Base-by-base conservation (phyloP, 768 basidiomycete species). In the Harrya chromipes region DNA sequence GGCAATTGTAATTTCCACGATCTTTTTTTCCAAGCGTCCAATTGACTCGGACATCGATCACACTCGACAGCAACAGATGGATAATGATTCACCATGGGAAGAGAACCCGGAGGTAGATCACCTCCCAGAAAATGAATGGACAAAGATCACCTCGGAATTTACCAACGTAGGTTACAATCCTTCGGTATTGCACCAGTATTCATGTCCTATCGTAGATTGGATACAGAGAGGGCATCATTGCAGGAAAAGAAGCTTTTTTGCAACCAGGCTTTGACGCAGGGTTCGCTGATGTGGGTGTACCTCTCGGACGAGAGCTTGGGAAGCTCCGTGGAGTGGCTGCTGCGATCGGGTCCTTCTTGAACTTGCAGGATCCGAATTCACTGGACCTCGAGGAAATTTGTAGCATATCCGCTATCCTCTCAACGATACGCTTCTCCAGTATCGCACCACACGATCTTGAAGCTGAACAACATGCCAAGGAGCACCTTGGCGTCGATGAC, bases 181-280 rank as follows among this genome's bases (percentile, higher is more conserved):
- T 19, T 8, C 42, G 21, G 17, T 31, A 37, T 48, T n/a, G 10
- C 19, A 42, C 40, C 20, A 39, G 3, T 20, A 31, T 24, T 55
- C 46, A 52, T 36, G 27, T 40, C 14, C 35, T 10, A 31, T 45
- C 40, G 9, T 40, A 97, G 95, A 83, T 83, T 16, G 95, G 95
- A 2, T 97, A 97, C 62, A 83, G 95, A n/a, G 94, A 97, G 70
- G 95, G 95, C 6, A 95, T 98, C 59, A 88, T 85, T 0, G 83
- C 86, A 4, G 95, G 95, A 4, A 98, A 97, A 66, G 87, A 94
- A 64, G 74, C 79, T 0, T 84, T 84, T 3, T 75, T 97, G 2
- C 95, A 99, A 61, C 74, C 83, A 54, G 95, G 95, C 1, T 98
- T 99, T 61, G 91, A 99, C 67, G 72, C 76, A 4, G 93, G 90